Evolutionary conservation across 345 rosid species (phyloP).

Genomic region (Psidium friedrichsthalianum): DNA sequence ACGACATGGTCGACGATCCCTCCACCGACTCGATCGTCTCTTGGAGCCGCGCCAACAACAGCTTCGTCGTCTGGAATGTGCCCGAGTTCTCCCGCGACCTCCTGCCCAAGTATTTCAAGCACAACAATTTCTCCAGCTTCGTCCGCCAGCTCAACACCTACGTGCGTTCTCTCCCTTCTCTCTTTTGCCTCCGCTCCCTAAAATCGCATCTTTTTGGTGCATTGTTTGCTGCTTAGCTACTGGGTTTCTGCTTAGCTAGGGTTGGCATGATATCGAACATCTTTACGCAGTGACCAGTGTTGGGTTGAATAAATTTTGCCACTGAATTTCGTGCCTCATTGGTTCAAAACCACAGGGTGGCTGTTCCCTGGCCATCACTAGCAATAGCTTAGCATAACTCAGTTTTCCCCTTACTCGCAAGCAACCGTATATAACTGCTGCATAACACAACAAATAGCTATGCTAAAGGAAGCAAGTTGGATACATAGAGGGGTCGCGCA

Average conservation of each 20-base stretch:
- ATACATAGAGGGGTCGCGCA: not conserved
- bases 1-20: conserved; percentile 6
- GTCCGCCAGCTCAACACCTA: conserved; percentile 7
- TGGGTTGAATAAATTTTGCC: not conserved
- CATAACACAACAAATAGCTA: not conserved
- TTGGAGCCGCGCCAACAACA: conserved; percentile 2
- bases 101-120: conserved; percentile 5
- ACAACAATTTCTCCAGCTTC: conserved; percentile 8
- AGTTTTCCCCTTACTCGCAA: not conserved
- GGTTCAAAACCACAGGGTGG: not conserved
- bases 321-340: not conserved
- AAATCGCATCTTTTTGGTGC: not conserved
- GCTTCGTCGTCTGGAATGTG: conserved; percentile 3
- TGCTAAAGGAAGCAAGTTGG: not conserved
- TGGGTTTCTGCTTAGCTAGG: not conserved
- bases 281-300: not conserved
- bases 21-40: not conserved
- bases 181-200: not conserved
- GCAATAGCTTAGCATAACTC: not conserved
- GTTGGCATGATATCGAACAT: not conserved
- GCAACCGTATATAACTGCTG: not conserved
- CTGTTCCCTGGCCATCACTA: not conserved
- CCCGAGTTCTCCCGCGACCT: conserved; percentile 5
- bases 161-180: not conserved
- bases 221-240: not conserved